These are phyloP conservation scores for Saturnispora quitensis DNA, from an alignment of 805 yeast species.

Conservation along the genomic window DNA sequence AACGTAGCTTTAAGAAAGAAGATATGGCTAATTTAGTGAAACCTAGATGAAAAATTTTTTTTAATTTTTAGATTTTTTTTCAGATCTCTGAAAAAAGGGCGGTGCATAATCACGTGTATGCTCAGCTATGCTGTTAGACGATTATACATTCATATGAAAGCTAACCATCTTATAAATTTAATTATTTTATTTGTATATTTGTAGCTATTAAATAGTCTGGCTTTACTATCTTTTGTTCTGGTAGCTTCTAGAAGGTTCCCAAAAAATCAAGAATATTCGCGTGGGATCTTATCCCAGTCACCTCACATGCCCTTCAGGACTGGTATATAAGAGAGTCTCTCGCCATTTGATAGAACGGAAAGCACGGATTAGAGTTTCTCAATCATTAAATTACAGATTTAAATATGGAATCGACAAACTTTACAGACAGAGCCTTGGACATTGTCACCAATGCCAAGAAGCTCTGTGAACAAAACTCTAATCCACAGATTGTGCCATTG, in stretches of 20 bases:
- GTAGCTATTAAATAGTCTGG: not conserved
- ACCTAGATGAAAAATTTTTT: not conserved
- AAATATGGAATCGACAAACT: constrained; percentile 60
- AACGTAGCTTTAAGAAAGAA: not conserved
- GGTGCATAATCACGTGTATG: not conserved
- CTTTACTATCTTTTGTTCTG: no score
- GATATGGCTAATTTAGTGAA: not conserved
- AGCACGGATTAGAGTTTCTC: not conserved
- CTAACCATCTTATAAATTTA: not conserved
- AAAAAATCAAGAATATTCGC: constrained; percentile 1
- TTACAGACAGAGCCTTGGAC: constrained; percentile 87
- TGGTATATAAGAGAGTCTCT: not conserved
- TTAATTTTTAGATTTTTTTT: not conserved
- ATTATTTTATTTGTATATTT: no score
- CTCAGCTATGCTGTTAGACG: not conserved
- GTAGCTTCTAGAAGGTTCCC: constrained; percentile 1
- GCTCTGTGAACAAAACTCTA: constrained; percentile 76
- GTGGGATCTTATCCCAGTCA: not conserved
- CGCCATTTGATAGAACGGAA: not conserved
- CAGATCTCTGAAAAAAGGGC: not conserved
- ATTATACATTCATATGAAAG: not conserved
- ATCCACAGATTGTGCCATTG: constrained; percentile 77
- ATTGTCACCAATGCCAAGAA: constrained; percentile 72
- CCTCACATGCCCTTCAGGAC: not conserved
- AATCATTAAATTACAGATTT: not conserved